Conservation (phyloP, 1,284 basidiomycete genomes). For the Puccinia brachypodii region DNA sequence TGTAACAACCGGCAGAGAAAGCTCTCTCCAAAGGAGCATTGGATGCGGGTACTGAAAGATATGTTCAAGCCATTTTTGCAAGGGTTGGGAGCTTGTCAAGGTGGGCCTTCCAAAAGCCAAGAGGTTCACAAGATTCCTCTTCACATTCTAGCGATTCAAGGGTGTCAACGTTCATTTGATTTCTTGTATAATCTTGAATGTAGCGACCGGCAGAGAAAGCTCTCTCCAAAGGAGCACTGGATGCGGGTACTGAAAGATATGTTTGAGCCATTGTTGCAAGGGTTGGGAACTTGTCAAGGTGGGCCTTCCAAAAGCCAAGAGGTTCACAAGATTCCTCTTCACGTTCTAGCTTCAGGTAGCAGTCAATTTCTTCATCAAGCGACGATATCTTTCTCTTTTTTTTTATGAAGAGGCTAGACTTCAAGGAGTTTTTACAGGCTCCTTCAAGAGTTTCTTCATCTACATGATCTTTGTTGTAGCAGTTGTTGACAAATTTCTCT, state of each 20-base stretch:
- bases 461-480: no score
- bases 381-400: no score
- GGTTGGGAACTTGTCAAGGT: background rate
- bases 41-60: background rate
- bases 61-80: background rate
- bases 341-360: no score
- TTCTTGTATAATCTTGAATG: background rate
- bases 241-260: background rate
- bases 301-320: background rate
- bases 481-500: no score
- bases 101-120: background rate
- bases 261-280: background rate
- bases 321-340: no score
- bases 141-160: no score
- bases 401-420: no score
- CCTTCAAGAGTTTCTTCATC: no score
- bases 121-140: no score
- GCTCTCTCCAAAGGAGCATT: background rate
- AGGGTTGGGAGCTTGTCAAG: background rate
- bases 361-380: no score
- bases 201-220: background rate
- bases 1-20: background rate
- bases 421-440: no score
- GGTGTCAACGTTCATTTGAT: background rate
- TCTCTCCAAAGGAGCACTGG: background rate